These are phyloP conservation scores for Erodium trifolium DNA, from an alignment of 441 rosid species.

Conservation along the genomic window DNA sequence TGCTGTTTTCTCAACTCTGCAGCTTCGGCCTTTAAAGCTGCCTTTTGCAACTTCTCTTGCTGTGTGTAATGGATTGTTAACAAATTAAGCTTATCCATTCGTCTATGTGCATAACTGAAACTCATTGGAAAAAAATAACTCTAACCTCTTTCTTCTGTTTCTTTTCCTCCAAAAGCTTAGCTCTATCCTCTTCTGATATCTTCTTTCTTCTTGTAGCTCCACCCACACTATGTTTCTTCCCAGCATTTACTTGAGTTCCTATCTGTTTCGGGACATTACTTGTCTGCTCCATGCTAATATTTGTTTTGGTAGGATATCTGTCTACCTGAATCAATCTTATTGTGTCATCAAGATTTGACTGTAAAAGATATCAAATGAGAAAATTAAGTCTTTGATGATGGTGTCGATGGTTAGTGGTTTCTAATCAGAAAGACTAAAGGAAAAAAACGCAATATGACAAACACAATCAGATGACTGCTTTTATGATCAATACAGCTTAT, in stretches of 20 bases:
- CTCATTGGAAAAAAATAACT: constrained; percentile 9
- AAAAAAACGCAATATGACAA: not conserved
- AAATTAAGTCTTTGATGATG: not conserved
- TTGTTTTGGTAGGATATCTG: constrained; percentile 46
- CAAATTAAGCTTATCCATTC: constrained; percentile 12
- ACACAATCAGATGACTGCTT: not conserved
- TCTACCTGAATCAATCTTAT: constrained; percentile 36
- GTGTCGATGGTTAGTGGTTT: not conserved
- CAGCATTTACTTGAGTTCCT: constrained; percentile 20
- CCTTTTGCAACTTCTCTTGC: constrained; percentile 81
- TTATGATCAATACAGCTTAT: not conserved
- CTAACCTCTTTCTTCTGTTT: constrained; percentile 69
- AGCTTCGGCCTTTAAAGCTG: constrained; percentile 75
- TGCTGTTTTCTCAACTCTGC: constrained; percentile 63
- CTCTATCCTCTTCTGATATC: constrained; percentile 49
- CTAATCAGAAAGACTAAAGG: not conserved
- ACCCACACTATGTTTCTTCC: constrained; percentile 25
- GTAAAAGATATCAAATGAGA: not conserved
- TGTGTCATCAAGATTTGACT: constrained; percentile 15
- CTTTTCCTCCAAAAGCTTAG: constrained; percentile 56
- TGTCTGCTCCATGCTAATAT: constrained; percentile 36
- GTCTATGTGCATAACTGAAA: constrained; percentile 14
- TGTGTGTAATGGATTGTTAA: constrained; percentile 29
- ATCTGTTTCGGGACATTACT: constrained; percentile 21
- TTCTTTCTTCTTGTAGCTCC: constrained; percentile 39